Conservation (phyloP, 2,329 filamentous ascomycete genomes). For the Talaromyces sp. region DNA sequence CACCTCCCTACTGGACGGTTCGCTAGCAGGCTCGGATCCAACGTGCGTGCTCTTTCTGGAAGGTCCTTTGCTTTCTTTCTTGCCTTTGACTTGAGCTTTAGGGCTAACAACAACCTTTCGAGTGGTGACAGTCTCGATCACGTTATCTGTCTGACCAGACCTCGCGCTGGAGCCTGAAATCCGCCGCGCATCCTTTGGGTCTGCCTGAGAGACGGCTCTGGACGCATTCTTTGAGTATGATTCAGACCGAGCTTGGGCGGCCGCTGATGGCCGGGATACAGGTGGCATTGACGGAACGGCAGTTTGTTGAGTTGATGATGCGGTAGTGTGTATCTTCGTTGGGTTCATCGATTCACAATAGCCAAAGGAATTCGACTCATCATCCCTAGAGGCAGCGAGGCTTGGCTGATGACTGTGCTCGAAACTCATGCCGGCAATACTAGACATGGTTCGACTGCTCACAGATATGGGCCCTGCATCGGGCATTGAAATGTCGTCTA, state of each 20-base stretch:
- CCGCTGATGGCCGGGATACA: slow-evolving; percentile 25
- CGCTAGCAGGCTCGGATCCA: slow-evolving; percentile 15
- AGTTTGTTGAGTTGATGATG: slow-evolving; percentile 29
- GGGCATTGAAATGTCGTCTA: slow-evolving; percentile 47
- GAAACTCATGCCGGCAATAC: slow-evolving; percentile 38
- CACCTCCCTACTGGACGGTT: slow-evolving; percentile 19
- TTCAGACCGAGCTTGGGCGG: slow-evolving; percentile 25
- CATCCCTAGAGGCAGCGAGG: slow-evolving; percentile 28
- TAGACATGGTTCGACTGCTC: slow-evolving; percentile 38
- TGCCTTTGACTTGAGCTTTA: slow-evolving; percentile 28
- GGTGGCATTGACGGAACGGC: slow-evolving; percentile 23
- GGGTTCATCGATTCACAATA: slow-evolving; percentile 28
- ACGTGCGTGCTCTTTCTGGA: slow-evolving; percentile 21
- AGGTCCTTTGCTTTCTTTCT: slow-evolving; percentile 27
- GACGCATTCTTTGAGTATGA: slow-evolving; percentile 21
- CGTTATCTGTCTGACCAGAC: slow-evolving; percentile 20
- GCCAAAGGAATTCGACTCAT: slow-evolving; percentile 27
- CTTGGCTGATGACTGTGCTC: slow-evolving; percentile 40
- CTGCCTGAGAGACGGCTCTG: slow-evolving; percentile 7
- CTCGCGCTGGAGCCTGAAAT: slow-evolving; percentile 29
- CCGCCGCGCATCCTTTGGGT: slow-evolving; percentile 19
- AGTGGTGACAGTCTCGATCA: slow-evolving; percentile 19
- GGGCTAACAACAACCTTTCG: slow-evolving; percentile 29
- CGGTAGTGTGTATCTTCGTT: slow-evolving; percentile 25
- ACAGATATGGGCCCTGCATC: slow-evolving; percentile 38